Conservation (phyloP, 164 flowering plant genomes). For the Vitis rupestris region DNA sequence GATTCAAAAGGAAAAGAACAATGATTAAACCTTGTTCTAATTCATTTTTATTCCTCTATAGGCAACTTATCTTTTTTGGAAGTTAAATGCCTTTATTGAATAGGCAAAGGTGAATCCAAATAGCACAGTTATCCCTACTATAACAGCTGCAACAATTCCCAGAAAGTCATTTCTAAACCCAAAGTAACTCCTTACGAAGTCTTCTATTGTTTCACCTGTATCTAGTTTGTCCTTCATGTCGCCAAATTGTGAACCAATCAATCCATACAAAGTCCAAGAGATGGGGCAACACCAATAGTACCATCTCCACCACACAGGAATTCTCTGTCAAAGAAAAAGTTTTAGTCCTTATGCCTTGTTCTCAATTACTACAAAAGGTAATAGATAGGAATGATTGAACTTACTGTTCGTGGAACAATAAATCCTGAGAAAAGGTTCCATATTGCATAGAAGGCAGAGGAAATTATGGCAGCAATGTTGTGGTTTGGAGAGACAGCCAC, state of each 20-base stretch:
- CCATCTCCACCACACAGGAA: conserved; percentile 50
- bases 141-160: conserved; percentile 33
- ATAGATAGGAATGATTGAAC: not conserved
- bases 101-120: conserved; percentile 43
- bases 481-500: conserved; percentile 48
- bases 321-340: conserved; percentile 27
- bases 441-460: conserved; percentile 38
- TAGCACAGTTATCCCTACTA: conserved; percentile 25
- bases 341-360: not conserved
- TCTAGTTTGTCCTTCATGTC: conserved; percentile 25
- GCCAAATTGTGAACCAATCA: conserved; percentile 45
- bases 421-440: conserved; percentile 59
- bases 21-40: not conserved
- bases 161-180: conserved; percentile 31
- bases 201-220: conserved; percentile 30
- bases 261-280: conserved; percentile 45
- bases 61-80: conserved; percentile 30
- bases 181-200: conserved; percentile 31
- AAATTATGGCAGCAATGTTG: conserved; percentile 34
- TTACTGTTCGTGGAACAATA: conserved; percentile 42
- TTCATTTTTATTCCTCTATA: not conserved
- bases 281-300: conserved; percentile 36
- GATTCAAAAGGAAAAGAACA: not conserved
- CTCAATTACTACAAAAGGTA: not conserved
- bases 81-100: conserved; percentile 40